Base-by-base conservation (phyloP, 2,329 filamentous ascomycete species). In the Ceratocystis colombiana region DNA sequence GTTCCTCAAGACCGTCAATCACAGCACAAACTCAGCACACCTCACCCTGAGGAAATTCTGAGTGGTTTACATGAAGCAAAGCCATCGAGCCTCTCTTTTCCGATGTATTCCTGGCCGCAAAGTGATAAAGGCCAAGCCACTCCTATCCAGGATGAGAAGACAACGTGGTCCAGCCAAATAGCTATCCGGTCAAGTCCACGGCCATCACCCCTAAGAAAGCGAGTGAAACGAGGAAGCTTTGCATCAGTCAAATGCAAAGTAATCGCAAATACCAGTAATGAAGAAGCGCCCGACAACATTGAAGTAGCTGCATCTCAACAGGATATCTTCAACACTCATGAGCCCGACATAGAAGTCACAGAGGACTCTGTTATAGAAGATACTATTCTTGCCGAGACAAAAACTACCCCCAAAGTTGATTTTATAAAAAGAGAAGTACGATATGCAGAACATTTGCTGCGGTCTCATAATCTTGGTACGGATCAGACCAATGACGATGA, bases 291-390 rank as follows among this genome's bases (percentile, higher is more conserved):
- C n/a, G n/a, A 25, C 48, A 59, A 20, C 3, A 25, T 30, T 20
- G 55, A 59, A 59, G 15, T 59, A n/a, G 55, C 55, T n/a, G 55
- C 55, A 5, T 59, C 55, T n/a, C 55, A 59, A 59, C 30, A 33
- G 7, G 55, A 37, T 5, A 17, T 50, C 10, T n/a, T 45, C 7
- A 2, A 50, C 41, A 10, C 33, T 37, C 8, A 33, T 10, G 22
- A 10, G 3, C 41, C 44, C 25, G 44, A 50, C 41, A 20, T 59
- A 17, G 59, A 62, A 15, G 8, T 10, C 7, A n/a, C 28, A 5
- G 66, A 62, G 50, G 45, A 62, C 2, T 63, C 66, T 28, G 30
- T 63, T 3, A 64, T 68, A 28, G 61, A 67, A 64, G 66, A 67
- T 2, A 67, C 62, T n/a, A 62, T 61, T 41, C 55, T 64, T 53